phyloP scores from a whole-genome alignment of 805 yeast genomes.

The Clavispora phyllophila region DNA sequence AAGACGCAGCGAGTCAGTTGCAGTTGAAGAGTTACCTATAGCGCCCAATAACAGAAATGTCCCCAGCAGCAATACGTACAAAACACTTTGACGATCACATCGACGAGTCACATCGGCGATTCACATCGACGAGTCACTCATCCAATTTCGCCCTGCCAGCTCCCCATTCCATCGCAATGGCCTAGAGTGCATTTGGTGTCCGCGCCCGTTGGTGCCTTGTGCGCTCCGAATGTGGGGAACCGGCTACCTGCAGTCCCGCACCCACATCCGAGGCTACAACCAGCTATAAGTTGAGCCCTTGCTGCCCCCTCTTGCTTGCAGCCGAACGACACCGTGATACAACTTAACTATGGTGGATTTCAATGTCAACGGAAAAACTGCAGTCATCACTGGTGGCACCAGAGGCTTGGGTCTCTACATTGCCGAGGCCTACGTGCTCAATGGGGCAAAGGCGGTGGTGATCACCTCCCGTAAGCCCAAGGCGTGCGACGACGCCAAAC shows the following conservation, averaged over 20 bases:
- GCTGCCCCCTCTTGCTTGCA: background rate
- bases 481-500: slow-evolving; percentile 57
- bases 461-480: slow-evolving; percentile 59
- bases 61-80: too few relatives aligned
- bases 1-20: background rate
- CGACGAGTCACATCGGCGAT: too few relatives aligned
- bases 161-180: too few relatives aligned
- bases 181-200: too few relatives aligned
- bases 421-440: slow-evolving; percentile 57
- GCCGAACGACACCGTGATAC: background rate
- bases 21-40: too few relatives aligned
- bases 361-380: slow-evolving; percentile 56
- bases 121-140: too few relatives aligned
- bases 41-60: too few relatives aligned
- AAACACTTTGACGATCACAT: too few relatives aligned
- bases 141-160: too few relatives aligned
- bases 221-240: slow-evolving; percentile 1
- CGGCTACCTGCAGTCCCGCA: background rate
- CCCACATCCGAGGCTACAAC: background rate
- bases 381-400: slow-evolving; percentile 69
- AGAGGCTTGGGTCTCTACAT: slow-evolving; percentile 69
- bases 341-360: slow-evolving; percentile 34
- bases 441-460: slow-evolving; percentile 59
- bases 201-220: too few relatives aligned
- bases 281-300: background rate